Base-by-base conservation (phyloP, 2,329 filamentous ascomycete genomes). In the Cyphellophora europaea region DNA sequence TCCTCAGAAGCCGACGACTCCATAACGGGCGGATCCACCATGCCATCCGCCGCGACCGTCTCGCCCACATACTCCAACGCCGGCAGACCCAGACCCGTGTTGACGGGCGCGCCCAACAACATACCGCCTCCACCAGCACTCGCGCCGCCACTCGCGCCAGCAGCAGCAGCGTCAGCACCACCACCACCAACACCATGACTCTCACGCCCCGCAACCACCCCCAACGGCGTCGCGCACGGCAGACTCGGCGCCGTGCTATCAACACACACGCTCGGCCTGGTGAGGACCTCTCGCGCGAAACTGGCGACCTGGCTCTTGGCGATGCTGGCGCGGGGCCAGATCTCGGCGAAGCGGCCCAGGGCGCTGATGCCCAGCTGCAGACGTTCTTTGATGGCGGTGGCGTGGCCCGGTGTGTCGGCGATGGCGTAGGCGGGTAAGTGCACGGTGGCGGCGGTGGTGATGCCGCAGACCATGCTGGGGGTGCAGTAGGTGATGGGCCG, bases 401-500 rank as follows among this genome's bases (percentile, higher is more conserved):
- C 38, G 19, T 43, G 48, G 5, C 47, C 39, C 8, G 36, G 40
- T 1, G 32, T 35, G 66, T 79, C 52, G 32, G 61, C 64, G 49
- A 67, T 65, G 5, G 73, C 76, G 75, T 85, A 93, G 43, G 82
- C 83, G 36, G 80, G 84, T 15, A 93, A 68, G 50, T 91, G 83
- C 3, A 89, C 81, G 48, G 88, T 82, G 5, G 83, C 84, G 12
- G 80, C 82, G 35, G 89, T 65, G 2, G 83, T 83, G 32, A 91
- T 66, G 25, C 82, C 79, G 53, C 84, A 91, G 19, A 80, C 83
- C 61, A 91, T 87, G 59, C 89, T 88, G 38, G 86, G 84, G 0
- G 77, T 87, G 58, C 93, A 85, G 19, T 74, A 75, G 4, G 79
- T 68, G 2, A 89, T 0, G 78, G 72, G 35, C 53, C 47, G 11